Percentiles rank a stretch among this genome's conserved stretches.
Evolutionary conservation across 2,329 filamentous ascomycete genomes (phyloP).

Genomic region (Cercospora citrullina): DNA sequence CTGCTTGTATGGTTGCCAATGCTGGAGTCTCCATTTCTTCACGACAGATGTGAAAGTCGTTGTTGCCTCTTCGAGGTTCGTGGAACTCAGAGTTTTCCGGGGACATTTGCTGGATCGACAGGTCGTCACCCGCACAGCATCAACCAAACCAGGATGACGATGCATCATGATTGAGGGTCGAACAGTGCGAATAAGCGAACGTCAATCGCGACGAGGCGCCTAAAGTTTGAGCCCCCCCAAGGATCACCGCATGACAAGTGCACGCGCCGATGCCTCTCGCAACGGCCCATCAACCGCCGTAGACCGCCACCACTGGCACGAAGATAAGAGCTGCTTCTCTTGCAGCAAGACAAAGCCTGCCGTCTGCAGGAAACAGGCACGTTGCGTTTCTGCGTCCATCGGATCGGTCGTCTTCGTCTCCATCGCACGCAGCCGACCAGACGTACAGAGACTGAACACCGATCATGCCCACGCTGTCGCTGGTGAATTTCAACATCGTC

Average conservation of each 20-base stretch:
- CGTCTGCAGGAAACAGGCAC: not conserved
- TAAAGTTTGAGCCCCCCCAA: not conserved
- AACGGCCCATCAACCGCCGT: conserved; percentile 16
- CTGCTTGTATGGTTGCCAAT: not conserved
- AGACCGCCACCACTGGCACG: not conserved
- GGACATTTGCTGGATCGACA: not conserved
- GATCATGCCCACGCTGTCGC: conserved; percentile 56
- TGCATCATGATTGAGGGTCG: not conserved
- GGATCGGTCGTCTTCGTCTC: not conserved
- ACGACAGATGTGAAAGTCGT: not conserved
- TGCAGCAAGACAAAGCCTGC: not conserved
- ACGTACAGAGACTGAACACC: not conserved
- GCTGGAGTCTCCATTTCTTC: not conserved
- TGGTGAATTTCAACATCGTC: conserved; percentile 77
- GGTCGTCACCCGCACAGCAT: not conserved
- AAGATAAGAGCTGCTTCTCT: not conserved
- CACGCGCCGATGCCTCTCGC: conserved; percentile 1
- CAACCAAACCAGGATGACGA: not conserved
- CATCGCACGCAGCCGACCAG: not conserved
- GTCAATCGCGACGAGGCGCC: not conserved
- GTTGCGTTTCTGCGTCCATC: not conserved
- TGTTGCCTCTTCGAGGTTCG: not conserved
- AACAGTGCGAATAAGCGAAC: not conserved
- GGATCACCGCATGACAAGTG: not conserved
- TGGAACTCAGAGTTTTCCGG: not conserved